Evolutionary conservation across 805 yeast species (phyloP).

Genomic region (Ogataea ramenticola): DNA sequence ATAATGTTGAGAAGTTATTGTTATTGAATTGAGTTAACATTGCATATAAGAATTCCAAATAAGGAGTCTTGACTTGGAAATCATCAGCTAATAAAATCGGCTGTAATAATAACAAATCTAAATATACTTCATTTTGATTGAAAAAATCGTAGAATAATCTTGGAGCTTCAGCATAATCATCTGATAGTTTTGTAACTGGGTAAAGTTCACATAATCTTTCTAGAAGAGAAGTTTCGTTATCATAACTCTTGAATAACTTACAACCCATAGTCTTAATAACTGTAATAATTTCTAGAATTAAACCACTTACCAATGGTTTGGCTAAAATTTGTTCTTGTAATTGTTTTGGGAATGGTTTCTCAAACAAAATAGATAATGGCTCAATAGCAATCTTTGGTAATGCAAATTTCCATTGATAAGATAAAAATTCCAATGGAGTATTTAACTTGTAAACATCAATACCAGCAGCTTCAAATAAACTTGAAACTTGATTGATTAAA

Average conservation of each 20-base stretch:
- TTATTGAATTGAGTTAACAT: conserved; percentile 57
- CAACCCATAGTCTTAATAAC: conserved; percentile 75
- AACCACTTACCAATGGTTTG: conserved; percentile 77
- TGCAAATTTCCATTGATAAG: conserved; percentile 82
- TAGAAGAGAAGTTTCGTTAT: conserved; percentile 54
- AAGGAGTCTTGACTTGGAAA: conserved; percentile 78
- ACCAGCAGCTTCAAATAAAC: conserved; percentile 30
- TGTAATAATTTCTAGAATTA: conserved; percentile 65
- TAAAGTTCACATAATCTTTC: conserved; percentile 43
- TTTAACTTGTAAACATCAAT: conserved; percentile 43
- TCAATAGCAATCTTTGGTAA: conserved; percentile 72
- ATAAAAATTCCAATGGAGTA: conserved; percentile 50
- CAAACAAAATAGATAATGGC: conserved; percentile 69
- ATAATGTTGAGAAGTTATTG: conserved; percentile 35
- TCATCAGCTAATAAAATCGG: conserved; percentile 91
- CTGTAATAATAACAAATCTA: conserved; percentile 74
- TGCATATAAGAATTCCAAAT: conserved; percentile 81
- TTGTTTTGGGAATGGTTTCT: conserved; percentile 53
- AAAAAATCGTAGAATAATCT: conserved; percentile 60
- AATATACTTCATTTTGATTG: conserved; percentile 48
- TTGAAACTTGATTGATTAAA: conserved; percentile 28
- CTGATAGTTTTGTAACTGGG: conserved; percentile 24
- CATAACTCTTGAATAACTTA: conserved; percentile 61
- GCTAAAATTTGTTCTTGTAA: conserved; percentile 67
- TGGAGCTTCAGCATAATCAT: conserved; percentile 41